phyloP scores from a whole-genome alignment of 306 rosid genomes.

The Astragalus membranaceus region DNA sequence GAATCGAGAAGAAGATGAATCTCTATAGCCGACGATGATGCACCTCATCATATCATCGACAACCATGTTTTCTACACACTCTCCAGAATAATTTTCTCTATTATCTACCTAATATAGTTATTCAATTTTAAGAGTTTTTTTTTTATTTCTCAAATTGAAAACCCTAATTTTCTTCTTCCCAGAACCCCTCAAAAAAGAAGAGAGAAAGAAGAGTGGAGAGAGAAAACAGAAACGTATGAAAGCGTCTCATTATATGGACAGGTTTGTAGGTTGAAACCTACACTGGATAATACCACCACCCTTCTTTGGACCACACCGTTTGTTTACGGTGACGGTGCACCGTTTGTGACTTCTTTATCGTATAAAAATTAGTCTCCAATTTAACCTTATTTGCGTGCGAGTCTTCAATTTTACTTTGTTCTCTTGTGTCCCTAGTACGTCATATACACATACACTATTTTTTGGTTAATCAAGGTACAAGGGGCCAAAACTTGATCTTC shows the following conservation, averaged over 20 bases:
- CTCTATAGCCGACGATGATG: constrained; percentile 47
- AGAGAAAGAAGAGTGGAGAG: constrained; percentile 14
- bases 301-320: constrained; percentile 35
- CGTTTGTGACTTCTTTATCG: neutral
- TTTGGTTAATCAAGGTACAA: too few relatives aligned
- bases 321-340: constrained; percentile 43
- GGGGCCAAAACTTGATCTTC: too few relatives aligned
- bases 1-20: constrained; percentile 58
- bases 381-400: neutral
- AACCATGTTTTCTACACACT: constrained; percentile 30
- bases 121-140: neutral
- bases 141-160: neutral
- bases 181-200: neutral
- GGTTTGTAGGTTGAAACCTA: constrained; percentile 35
- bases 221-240: constrained; percentile 13
- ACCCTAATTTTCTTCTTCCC: constrained; percentile 7
- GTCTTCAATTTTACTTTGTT: too few relatives aligned
- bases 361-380: neutral
- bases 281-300: constrained; percentile 47
- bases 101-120: neutral
- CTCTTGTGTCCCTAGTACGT: too few relatives aligned
- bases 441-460: too few relatives aligned
- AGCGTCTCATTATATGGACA: constrained; percentile 38
- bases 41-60: constrained; percentile 70
- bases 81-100: neutral